Conservation (phyloP, 495 filamentous ascomycete species). For the Penicillium coffeae region DNA sequence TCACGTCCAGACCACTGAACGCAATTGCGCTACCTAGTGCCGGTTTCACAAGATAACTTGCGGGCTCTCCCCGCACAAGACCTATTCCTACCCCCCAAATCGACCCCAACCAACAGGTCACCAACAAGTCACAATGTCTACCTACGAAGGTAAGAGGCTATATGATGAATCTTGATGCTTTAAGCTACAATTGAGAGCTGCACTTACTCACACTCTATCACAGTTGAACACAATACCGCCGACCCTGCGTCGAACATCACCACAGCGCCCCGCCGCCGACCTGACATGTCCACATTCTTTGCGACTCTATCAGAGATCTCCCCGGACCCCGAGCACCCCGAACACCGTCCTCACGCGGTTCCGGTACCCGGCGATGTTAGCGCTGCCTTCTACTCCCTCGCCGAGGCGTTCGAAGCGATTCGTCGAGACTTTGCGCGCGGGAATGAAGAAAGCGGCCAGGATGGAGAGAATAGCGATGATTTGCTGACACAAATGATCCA, state of each 20-base stretch:
- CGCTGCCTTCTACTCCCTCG: slow-evolving; percentile 57
- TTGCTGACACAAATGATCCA: slow-evolving; percentile 60
- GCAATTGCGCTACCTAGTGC: slow-evolving; percentile 10
- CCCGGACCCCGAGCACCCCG: slow-evolving; percentile 37
- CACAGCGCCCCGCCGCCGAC: slow-evolving; percentile 53
- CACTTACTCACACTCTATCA: not conserved
- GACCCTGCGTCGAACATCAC: slow-evolving; percentile 34
- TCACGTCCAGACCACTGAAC: not conserved
- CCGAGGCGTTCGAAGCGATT: slow-evolving; percentile 55
- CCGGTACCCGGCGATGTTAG: slow-evolving; percentile 71
- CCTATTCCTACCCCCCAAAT: slow-evolving; percentile 1
- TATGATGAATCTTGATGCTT: too few relatives aligned
- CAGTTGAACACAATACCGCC: slow-evolving; percentile 79
- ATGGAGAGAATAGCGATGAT: slow-evolving; percentile 29
- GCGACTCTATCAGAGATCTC: slow-evolving; percentile 65
- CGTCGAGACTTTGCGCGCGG: slow-evolving; percentile 29
- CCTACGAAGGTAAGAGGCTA: slow-evolving; percentile 54
- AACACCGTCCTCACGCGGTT: slow-evolving; percentile 53
- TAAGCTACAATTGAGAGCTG: not conserved
- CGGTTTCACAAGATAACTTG: slow-evolving; percentile 1
- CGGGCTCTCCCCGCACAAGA: slow-evolving; percentile 15
- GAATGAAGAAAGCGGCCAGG: slow-evolving; percentile 2
- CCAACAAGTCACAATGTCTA: slow-evolving; percentile 41
- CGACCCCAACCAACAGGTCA: slow-evolving; percentile 6
- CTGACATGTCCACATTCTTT: slow-evolving; percentile 88